Conservation (phyloP, 805 yeast species). For the Kluyveromyces wickerhamii region DNA sequence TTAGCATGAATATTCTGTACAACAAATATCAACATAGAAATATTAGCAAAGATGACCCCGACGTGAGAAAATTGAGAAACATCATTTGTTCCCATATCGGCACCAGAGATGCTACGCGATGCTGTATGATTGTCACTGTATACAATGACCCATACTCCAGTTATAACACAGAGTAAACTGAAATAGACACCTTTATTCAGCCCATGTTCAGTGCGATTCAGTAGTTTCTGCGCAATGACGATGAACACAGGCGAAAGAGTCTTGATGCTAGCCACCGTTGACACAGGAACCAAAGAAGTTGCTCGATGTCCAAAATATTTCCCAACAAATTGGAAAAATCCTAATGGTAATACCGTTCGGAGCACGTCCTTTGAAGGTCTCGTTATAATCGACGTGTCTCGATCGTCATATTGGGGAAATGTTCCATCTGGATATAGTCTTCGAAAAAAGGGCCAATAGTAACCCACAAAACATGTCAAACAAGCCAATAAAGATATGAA, state of each 20-base stretch:
- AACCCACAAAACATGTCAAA: constrained; percentile 31
- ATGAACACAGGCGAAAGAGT: constrained; percentile 58
- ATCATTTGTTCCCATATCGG: not conserved
- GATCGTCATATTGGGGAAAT: constrained; percentile 35
- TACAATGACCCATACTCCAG: constrained; percentile 28
- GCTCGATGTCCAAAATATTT: constrained; percentile 57
- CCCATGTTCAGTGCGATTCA: constrained; percentile 15
- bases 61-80: not conserved
- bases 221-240: constrained; percentile 44
- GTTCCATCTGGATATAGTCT: constrained; percentile 45
- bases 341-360: constrained; percentile 51
- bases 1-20: constrained; percentile 83
- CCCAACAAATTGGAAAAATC: constrained; percentile 58
- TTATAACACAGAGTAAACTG: constrained; percentile 20
- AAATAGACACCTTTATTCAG: constrained; percentile 14
- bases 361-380: constrained; percentile 35
- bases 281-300: constrained; percentile 55
- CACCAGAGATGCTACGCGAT: not conserved
- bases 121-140: constrained; percentile 13
- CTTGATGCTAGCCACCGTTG: constrained; percentile 64
- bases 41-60: constrained; percentile 62
- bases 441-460: constrained; percentile 26
- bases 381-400: constrained; percentile 13
- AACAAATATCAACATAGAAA: constrained; percentile 70
- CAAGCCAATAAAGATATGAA: constrained; percentile 40